Conservation (phyloP, 345 rosid species). For the Syzygium jambos region DNA sequence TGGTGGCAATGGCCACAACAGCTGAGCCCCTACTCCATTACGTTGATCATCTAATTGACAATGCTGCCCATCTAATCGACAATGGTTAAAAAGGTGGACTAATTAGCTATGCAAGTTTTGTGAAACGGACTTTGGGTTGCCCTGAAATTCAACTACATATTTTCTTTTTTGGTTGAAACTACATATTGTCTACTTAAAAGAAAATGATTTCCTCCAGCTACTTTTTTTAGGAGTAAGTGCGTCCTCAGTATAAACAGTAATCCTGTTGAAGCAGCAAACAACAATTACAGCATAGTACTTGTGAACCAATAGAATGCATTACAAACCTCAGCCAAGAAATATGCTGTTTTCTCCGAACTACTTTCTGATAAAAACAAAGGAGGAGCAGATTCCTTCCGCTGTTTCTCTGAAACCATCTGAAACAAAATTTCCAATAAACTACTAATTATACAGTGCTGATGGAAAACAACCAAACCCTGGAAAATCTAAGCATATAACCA, state of each 20-base stretch:
- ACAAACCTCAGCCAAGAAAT: slow-evolving; percentile 90
- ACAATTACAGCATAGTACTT: background rate
- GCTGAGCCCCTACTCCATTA: background rate
- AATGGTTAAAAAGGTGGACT: background rate
- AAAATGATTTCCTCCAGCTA: background rate
- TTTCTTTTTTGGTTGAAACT: background rate
- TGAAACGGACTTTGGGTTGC: background rate
- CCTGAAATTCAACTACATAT: background rate
- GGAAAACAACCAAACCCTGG: background rate
- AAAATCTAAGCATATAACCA: slow-evolving; percentile 12
- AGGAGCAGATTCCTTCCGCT: slow-evolving; percentile 91
- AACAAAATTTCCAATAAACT: background rate
- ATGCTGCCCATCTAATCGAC: background rate
- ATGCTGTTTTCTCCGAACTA: slow-evolving; percentile 56
- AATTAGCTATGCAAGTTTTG: background rate
- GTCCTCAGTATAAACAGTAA: background rate
- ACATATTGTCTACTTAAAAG: background rate
- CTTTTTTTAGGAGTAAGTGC: background rate
- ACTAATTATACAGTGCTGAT: background rate
- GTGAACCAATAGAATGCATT: background rate
- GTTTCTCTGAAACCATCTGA: slow-evolving; percentile 95
- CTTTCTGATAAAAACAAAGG: slow-evolving; percentile 56
- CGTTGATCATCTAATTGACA: background rate
- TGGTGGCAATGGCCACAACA: background rate
- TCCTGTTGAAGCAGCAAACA: background rate